phyloP scores from a whole-genome alignment of 202 grass and related monocot species.

The Setaria viridis region DNA sequence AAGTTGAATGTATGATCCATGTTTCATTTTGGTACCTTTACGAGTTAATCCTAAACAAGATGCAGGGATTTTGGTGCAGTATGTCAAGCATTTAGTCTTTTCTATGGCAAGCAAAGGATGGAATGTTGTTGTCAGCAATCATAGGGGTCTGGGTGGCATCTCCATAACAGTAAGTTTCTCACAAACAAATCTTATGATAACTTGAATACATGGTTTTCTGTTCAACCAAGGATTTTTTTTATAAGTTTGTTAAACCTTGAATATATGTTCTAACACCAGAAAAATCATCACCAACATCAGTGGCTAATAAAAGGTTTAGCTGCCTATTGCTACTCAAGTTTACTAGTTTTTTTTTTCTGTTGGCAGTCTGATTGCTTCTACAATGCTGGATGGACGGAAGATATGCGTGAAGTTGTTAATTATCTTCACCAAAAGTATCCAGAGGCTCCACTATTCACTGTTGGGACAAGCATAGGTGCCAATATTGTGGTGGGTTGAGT shows the following conservation, averaged over 20 bases:
- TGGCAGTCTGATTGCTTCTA: constrained; percentile 93
- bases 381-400: constrained; percentile 97
- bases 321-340: constrained; percentile 30
- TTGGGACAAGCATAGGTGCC: constrained; percentile 93
- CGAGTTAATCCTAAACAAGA: constrained; percentile 36
- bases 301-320: background rate
- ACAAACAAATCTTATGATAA: constrained; percentile 31
- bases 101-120: constrained; percentile 76
- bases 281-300: constrained; percentile 7
- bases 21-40: constrained; percentile 6
- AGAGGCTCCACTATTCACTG: constrained; percentile 78
- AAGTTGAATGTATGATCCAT: constrained; percentile 28
- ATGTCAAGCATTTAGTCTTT: constrained; percentile 86
- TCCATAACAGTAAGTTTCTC: constrained; percentile 84
- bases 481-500: constrained; percentile 78
- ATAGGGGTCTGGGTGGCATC: constrained; percentile 88
- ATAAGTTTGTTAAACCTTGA: constrained; percentile 32
- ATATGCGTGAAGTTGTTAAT: constrained; percentile 87
- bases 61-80: constrained; percentile 57
- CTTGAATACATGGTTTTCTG: background rate
- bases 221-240: constrained; percentile 1
- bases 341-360: constrained; percentile 28
- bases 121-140: constrained; percentile 95
- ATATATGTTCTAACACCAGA: background rate
- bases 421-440: constrained; percentile 82